Evolutionary conservation across 2,329 filamentous ascomycete genomes (phyloP), one percentile per base, ranked within the genome.

Genomic region (Hypoxylon sp.): DNA sequence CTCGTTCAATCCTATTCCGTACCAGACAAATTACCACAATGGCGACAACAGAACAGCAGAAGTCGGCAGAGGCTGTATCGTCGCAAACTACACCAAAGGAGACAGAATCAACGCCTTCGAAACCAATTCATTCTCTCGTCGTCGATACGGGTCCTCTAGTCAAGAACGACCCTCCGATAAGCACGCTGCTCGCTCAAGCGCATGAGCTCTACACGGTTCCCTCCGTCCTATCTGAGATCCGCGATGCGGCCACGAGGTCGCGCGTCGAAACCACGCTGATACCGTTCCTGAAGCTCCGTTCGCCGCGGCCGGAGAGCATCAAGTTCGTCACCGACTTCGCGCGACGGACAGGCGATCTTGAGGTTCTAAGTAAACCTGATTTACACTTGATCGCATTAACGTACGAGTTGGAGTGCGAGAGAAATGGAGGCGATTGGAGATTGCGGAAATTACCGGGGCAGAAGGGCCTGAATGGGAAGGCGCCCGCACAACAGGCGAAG

Each of bases 71-170:
- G 9, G 12, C n/a, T 16, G 2, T 38, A 2, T 22, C 49, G 9
- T 11, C 48, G 2, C 12, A 9, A 50, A 40, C 40, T 20, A 16
- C 26, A 26, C 51, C 52, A 14, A 8, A 33, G 38, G 60, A 58
- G 12, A 9, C 24, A 26, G 48, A 63, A 11, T 8, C 60, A 22
- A 48, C 67, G 14, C 52, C 59, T 4, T 62, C 65, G 12, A 70
- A 97, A 94, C 85, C 90, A 0, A 88, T 97, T 51, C 89, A 96
- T 80, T 91, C 90, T 56, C 87, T 98, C 53, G 86, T 98, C 26
- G 85, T 99, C 70, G 96, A 99, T 76, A 91, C 96, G 2, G 95
- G 94, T 24, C 93, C 95, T 6, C 89, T 99, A 65, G 94, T 99
- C 78, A 95, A 95, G 77, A 97, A 97, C 80, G 91, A 96, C 69